Evolutionary conservation across 2,329 filamentous ascomycete species (phyloP).

Genomic region (Curvularia sp.): DNA sequence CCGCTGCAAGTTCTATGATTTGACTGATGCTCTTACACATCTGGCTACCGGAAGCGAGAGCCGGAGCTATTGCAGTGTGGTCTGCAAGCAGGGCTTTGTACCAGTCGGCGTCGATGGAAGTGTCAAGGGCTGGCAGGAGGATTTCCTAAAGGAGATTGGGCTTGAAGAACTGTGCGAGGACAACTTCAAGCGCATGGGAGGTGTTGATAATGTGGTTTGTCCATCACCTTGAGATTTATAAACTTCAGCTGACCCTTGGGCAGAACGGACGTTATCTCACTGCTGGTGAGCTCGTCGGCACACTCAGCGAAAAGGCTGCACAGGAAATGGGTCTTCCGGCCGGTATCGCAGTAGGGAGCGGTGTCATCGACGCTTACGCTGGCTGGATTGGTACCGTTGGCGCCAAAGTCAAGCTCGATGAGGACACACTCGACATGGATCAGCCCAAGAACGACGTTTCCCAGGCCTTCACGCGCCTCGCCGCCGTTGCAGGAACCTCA

Average conservation of each 20-base stretch:
- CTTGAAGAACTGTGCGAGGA: constrained; percentile 83
- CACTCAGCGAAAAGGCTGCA: constrained; percentile 82
- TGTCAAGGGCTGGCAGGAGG: constrained; percentile 97
- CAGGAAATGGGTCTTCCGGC: constrained; percentile 81
- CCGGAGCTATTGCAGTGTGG: constrained; percentile 91
- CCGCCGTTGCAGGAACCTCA: constrained; percentile 93
- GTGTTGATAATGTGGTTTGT: constrained; percentile 92
- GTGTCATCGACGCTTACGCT: constrained; percentile 97
- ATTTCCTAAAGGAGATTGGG: constrained; percentile 87
- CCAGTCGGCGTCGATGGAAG: constrained; percentile 97
- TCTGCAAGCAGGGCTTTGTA: constrained; percentile 96
- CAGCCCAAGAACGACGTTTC: constrained; percentile 82
- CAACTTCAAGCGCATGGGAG: constrained; percentile 91
- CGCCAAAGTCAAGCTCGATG: constrained; percentile 81
- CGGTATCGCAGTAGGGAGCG: constrained; percentile 91
- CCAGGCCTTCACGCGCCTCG: constrained; percentile 90
- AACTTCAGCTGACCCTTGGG: constrained; percentile 41
- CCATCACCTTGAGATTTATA: constrained; percentile 27
- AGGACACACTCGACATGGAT: constrained; percentile 70
- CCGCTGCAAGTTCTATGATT: constrained; percentile 95
- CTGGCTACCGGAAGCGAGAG: constrained; percentile 91
- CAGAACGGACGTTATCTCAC: constrained; percentile 92
- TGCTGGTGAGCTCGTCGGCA: constrained; percentile 88
- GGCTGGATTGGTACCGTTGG: constrained; percentile 99
- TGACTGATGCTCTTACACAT: constrained; percentile 91